phyloP scores from a whole-genome alignment of 306 rosid species.

The Rosa persica region DNA sequence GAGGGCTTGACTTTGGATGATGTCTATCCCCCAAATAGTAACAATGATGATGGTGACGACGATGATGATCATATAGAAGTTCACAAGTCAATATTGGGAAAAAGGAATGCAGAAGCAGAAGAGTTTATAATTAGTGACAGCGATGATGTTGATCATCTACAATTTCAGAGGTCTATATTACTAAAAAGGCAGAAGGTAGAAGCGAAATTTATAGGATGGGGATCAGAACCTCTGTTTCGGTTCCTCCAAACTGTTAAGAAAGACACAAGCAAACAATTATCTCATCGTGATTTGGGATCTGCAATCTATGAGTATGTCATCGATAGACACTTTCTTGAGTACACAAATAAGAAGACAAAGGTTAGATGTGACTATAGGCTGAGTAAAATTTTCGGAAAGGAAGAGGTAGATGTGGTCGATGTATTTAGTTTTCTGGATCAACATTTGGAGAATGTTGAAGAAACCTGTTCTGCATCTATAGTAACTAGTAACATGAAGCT shows the following conservation, averaged over 20 bases:
- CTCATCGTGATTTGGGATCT: constrained; percentile 30
- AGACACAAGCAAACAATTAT: constrained; percentile 36
- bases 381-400: constrained; percentile 47
- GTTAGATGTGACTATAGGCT: constrained; percentile 52
- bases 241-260: constrained; percentile 60
- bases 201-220: constrained; percentile 46
- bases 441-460: constrained; percentile 37
- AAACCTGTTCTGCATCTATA: constrained; percentile 18
- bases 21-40: constrained; percentile 14
- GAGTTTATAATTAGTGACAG: constrained; percentile 17
- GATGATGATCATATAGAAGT: not conserved
- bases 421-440: constrained; percentile 34
- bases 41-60: not conserved
- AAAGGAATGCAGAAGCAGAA: constrained; percentile 3
- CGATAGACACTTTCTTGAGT: constrained; percentile 38
- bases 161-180: constrained; percentile 3
- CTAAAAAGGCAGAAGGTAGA: constrained; percentile 28
- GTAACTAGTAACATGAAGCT: not conserved
- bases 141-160: constrained; percentile 20
- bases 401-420: constrained; percentile 22
- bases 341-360: constrained; percentile 32
- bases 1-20: constrained; percentile 46
- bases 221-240: constrained; percentile 51
- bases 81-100: not conserved
- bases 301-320: constrained; percentile 43